phyloP scores from a whole-genome alignment of 2,329 filamentous ascomycete genomes.

The Hymenoscyphus albidus region DNA sequence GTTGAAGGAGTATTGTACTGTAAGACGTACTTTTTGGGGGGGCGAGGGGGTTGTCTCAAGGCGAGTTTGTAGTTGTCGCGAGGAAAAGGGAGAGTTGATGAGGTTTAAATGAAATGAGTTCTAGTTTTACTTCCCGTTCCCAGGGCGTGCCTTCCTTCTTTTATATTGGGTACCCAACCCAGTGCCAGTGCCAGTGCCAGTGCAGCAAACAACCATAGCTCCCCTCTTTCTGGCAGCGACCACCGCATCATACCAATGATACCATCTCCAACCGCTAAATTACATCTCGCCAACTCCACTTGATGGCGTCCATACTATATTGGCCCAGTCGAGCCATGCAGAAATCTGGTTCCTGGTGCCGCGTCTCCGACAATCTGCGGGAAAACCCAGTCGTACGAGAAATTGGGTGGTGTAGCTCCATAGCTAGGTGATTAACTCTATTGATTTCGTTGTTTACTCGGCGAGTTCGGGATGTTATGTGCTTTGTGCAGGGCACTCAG shows the following conservation, averaged over 20 bases:
- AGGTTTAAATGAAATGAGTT: background rate
- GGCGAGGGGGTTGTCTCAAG: too few relatives aligned
- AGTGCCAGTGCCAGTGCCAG: too few relatives aligned
- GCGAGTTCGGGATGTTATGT: constrained; percentile 2
- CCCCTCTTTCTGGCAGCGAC: background rate
- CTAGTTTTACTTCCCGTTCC: background rate
- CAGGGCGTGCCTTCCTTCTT: background rate
- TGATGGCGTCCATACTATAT: background rate
- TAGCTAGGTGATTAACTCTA: background rate
- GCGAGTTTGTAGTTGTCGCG: background rate
- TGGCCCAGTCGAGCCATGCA: background rate
- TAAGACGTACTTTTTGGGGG: background rate
- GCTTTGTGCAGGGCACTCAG: too few relatives aligned
- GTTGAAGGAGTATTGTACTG: background rate
- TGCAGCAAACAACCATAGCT: background rate
- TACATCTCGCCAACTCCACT: background rate
- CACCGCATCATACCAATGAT: background rate
- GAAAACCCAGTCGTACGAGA: background rate
- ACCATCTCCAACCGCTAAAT: background rate
- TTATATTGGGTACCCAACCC: background rate
- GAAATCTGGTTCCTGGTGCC: background rate
- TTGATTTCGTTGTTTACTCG: background rate
- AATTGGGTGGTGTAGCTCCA: too few relatives aligned
- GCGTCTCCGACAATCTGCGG: constrained; percentile 6
- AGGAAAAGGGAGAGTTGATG: background rate